Base-by-base conservation (phyloP, 352 stramenopile genomes). In the Aphanomyces stellatus region DNA sequence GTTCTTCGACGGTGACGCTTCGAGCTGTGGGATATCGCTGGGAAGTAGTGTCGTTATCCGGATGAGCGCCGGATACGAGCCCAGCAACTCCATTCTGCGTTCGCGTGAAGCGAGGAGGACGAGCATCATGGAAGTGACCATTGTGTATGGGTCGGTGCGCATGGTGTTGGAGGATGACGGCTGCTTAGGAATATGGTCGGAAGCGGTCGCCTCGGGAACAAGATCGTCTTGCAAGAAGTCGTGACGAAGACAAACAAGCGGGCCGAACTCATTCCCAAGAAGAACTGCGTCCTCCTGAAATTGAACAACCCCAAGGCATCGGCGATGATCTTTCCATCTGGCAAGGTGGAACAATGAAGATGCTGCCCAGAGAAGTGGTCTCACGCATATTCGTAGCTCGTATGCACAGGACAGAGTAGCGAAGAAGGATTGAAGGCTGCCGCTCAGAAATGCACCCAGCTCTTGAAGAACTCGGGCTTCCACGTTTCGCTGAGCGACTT, bases 271-370 rank as follows among this genome's bases (percentile, higher is more conserved):
- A 81, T 90, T 30, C 81, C 85, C 25, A 93, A 91, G 76, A 90
- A 91, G 62, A 93, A 93, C 73, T 93, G 85, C 60, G 76, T 93
- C 19, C 65, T 93, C 11, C 88, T 93, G 78, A 93, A 93, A 71
- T 71, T 93, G 40, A 48, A 78, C 41, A 68, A 74, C 33, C 85
- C 82, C n/a, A 79, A 77, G 40, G 75, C 82, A 24, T 92, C 82
- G 2, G 85, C 85, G 41, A 91, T 93, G 83, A 79, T 93, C 35
- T 93, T 91, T 55, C 76, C 81, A 33, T 91, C 90, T 49, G 85
- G 85, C 67, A 93, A 93, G 34, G 60, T 67, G 27, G 10, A 5
- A 11, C 1, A n/a, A n/a, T n/a, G n/a, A 22, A 56, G 11, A 56
- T 22, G 24, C 35, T 46, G 0, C 11, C 0, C 1, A 19, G 11